Base-by-base conservation (phyloP, 75 land plant species). In the Gnetum montanum region DNA sequence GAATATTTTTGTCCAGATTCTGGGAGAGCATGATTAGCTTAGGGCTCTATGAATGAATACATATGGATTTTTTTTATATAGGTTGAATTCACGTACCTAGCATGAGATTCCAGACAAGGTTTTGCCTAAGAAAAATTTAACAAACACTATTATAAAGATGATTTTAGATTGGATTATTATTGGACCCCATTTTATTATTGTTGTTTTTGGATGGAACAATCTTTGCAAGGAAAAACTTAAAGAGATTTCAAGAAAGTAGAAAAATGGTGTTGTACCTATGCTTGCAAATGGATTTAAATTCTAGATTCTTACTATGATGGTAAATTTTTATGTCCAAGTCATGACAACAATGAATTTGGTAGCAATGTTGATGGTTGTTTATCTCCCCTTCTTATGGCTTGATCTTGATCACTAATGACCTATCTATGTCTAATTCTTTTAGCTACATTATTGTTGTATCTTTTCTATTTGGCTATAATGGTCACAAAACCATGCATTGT, bases 121-220 rank as follows among this genome's bases (percentile, higher is more conserved):
- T 38, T 54, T 77, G 57, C 76, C 79, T 1, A 43, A 65, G 44
- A 69, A 36, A 41, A 68, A 65, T 18, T 66, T 69, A 1, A 10
- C 23, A 31, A 85, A 74, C 51, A 7, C 78, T n/a, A 31, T 71
- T 8, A n/a, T 65, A 22, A 82, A 82, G 90, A 88, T 91, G 12
- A 31, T 66, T 26, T 59, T 88, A 34, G 88, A 93, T 64, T 95
- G 88, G 65, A 64, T 88, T 51, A 68, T 93, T 6, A 70, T 88
- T 26, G 98, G 98, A 29, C 98, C 98, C 31, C 67, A 63, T 72
- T 95, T 93, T 12, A 82, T 93, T 55, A 79, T 84, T 47, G 73
- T 88, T 53, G 71, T 85, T 46, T 93, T 93, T 77, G 98, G 90
- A n/a, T 93, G 98, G 98, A 93, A 93, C 59, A 82, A 68, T 51